A percentile compares a stretch with the other conserved stretches of the same genome.
These are phyloP conservation scores for Arthrobotrys iridis DNA, from an alignment of 2,329 filamentous ascomycete species.

Conservation along the genomic window DNA sequence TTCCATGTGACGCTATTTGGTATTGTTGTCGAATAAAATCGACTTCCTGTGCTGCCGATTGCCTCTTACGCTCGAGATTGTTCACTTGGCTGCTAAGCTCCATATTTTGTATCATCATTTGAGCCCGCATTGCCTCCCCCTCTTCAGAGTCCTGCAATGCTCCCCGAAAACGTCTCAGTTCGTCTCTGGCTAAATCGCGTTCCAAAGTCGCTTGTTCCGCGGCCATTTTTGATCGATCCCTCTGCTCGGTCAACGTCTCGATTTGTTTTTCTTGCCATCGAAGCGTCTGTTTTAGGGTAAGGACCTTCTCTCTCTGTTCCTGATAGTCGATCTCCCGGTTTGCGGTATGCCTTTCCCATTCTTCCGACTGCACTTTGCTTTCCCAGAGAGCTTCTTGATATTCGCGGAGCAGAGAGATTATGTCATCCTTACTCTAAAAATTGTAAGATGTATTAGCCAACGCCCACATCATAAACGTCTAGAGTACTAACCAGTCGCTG, in stretches of 20 bases:
- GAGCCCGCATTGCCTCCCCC: not conserved
- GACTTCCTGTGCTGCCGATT: not conserved
- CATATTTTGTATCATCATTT: slow-evolving; percentile 23
- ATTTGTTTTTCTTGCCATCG: not conserved
- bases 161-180: slow-evolving; percentile 10
- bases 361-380: not conserved
- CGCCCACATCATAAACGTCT: not conserved
- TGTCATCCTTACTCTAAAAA: slow-evolving; percentile 34
- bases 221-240: slow-evolving; percentile 1
- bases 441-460: not conserved
- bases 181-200: slow-evolving; percentile 9
- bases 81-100: slow-evolving; percentile 13
- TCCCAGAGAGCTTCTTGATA: slow-evolving; percentile 19
- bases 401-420: slow-evolving; percentile 14
- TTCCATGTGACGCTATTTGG: slow-evolving; percentile 6
- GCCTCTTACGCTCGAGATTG: slow-evolving; percentile 5
- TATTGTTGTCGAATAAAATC: slow-evolving; percentile 31
- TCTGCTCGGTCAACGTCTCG: not conserved
- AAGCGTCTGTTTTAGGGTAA: slow-evolving; percentile 3
- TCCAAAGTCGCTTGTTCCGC: slow-evolving; percentile 20
- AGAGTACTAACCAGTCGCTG: slow-evolving; percentile 6
- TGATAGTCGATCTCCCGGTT: slow-evolving; percentile 18
- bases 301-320: slow-evolving; percentile 30
- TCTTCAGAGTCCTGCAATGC: slow-evolving; percentile 12
- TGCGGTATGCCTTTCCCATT: slow-evolving; percentile 21